Evolutionary conservation across 1,284 basidiomycete species (phyloP).

Genomic region (Coriolopsis trogii): DNA sequence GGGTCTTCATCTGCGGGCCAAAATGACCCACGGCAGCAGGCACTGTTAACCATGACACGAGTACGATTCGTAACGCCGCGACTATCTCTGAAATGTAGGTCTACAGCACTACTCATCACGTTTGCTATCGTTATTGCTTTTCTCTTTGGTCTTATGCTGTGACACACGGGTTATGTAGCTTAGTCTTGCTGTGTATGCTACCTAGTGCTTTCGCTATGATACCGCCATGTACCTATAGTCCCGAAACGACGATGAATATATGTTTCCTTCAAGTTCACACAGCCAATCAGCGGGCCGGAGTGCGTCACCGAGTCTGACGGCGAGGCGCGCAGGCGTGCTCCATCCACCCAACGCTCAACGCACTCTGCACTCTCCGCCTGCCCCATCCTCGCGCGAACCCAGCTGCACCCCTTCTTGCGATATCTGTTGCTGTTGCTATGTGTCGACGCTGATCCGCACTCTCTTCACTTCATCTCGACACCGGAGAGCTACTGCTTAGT

Average conservation of each 20-base stretch:
- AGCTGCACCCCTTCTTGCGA: not conserved
- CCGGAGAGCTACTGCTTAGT: slow-evolving; percentile 4
- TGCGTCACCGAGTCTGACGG: slow-evolving; percentile 17
- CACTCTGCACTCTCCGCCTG: not conserved
- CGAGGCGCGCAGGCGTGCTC: slow-evolving; percentile 1
- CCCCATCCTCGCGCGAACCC: slow-evolving; percentile 3
- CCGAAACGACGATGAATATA: not conserved
- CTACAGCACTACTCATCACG: not conserved
- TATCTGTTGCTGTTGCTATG: slow-evolving; percentile 12
- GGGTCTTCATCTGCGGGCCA: slow-evolving; percentile 23
- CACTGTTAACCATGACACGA: not conserved
- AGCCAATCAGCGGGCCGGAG: slow-evolving; percentile 19
- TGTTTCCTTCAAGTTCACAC: slow-evolving; percentile 1
- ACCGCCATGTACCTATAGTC: not conserved
- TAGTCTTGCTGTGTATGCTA: slow-evolving; percentile 12
- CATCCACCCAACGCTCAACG: slow-evolving; percentile 5
- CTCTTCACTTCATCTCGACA: not conserved
- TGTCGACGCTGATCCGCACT: slow-evolving; percentile 6
- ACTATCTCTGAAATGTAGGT: too few relatives aligned
- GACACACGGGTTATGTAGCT: slow-evolving; percentile 21
- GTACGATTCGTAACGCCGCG: too few relatives aligned
- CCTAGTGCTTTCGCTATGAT: not conserved
- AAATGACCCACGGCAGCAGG: slow-evolving; percentile 10
- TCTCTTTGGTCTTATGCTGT: slow-evolving; percentile 8
- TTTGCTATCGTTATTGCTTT: slow-evolving; percentile 17